These are phyloP conservation scores for Lachnellula willkommii DNA, from an alignment of 2,329 filamentous ascomycete genomes.

Conservation along the genomic window DNA sequence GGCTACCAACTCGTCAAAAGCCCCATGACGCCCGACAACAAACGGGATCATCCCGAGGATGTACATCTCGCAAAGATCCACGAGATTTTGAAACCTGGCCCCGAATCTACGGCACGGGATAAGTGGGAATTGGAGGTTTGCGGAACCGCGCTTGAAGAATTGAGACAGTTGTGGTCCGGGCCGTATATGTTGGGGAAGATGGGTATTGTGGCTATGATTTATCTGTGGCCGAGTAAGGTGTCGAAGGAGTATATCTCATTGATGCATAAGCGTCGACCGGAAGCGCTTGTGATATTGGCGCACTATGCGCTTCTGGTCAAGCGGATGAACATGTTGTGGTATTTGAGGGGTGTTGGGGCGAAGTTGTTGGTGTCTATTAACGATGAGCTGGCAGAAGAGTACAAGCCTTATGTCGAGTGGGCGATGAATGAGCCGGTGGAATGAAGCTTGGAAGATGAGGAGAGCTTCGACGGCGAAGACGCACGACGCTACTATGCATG, in stretches of 20 bases:
- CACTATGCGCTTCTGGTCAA: constrained; percentile 18
- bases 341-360: constrained; percentile 10
- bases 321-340: constrained; percentile 11
- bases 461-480: not conserved
- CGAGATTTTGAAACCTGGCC: not conserved
- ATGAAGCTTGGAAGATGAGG: not conserved
- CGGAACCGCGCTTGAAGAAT: constrained; percentile 4
- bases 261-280: constrained; percentile 19
- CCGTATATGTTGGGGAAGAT: constrained; percentile 6
- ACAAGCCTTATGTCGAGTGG: constrained; percentile 16
- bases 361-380: constrained; percentile 10
- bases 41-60: constrained; percentile 13
- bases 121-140: constrained; percentile 1
- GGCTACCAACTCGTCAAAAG: not conserved
- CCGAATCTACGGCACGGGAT: not conserved
- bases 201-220: constrained; percentile 3
- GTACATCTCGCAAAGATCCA: constrained; percentile 8
- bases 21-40: not conserved
- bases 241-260: constrained; percentile 10
- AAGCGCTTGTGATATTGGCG: constrained; percentile 19
- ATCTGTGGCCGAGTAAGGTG: constrained; percentile 14
- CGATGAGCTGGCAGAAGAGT: constrained; percentile 3
- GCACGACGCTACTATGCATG: too few species aligned
- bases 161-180: constrained; percentile 8
- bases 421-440: constrained; percentile 9